A percentile compares a stretch with the other conserved stretches of the same genome.
Evolutionary conservation across 768 basidiomycete species (phyloP).

Genomic region (Clavulina sp.): DNA sequence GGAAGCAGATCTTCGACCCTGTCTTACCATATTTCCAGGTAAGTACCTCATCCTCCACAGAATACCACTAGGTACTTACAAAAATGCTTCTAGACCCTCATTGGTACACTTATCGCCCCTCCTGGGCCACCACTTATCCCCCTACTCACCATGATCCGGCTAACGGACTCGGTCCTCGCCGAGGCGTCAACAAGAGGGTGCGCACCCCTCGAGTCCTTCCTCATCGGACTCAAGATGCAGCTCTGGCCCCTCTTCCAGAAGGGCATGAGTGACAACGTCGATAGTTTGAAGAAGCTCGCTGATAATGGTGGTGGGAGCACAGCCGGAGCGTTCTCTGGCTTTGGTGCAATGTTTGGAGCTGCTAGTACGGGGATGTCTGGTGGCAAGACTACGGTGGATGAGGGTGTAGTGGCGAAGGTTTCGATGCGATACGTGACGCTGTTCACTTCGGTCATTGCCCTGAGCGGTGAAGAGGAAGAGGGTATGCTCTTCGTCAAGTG

Average conservation of each 20-base stretch:
- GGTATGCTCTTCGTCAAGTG: conserved; percentile 95
- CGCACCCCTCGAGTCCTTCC: conserved; percentile 61
- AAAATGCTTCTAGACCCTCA: conserved; percentile 5
- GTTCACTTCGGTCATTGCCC: conserved; percentile 66
- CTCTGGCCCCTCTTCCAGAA: conserved; percentile 95
- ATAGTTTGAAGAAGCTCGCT: conserved; percentile 63
- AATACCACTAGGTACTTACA: not conserved
- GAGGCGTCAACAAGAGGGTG: conserved; percentile 66
- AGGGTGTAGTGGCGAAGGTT: conserved; percentile 40
- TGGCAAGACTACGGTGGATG: conserved; percentile 46
- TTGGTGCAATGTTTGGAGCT: not conserved
- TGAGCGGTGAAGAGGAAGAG: conserved; percentile 75
- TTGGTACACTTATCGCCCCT: conserved; percentile 42
- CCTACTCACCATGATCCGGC: conserved; percentile 77
- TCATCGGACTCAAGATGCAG: conserved; percentile 62
- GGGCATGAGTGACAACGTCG: conserved; percentile 66
- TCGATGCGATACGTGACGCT: conserved; percentile 60
- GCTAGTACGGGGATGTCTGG: conserved; percentile 24
- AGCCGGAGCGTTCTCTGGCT: no score
- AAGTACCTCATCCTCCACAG: conserved; percentile 11
- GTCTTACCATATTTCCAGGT: conserved; percentile 74
- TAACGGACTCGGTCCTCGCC: conserved; percentile 63
- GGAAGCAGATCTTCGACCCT: conserved; percentile 90
- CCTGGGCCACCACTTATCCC: conserved; percentile 57
- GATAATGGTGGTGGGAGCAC: conserved; percentile 41